Conservation (phyloP, 441 rosid species). For the Syzygium syzygioides region DNA sequence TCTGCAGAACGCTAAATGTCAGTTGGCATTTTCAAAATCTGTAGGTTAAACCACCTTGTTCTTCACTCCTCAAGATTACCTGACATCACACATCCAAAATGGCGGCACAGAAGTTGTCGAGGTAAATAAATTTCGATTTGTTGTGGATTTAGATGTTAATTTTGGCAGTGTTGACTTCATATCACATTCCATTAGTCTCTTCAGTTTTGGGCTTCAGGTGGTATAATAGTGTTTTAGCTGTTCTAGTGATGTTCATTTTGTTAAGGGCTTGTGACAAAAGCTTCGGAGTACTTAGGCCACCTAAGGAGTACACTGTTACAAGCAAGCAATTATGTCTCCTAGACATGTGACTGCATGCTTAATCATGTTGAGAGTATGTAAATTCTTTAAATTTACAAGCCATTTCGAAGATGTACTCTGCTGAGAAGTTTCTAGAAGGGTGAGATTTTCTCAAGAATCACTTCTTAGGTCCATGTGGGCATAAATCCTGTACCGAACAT, state of each 20-base stretch:
- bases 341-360: too few species aligned
- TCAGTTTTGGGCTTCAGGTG: neutral
- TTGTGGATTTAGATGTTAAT: neutral
- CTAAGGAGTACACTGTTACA: too few species aligned
- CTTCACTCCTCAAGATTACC: constrained; percentile 63
- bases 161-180: neutral
- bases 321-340: too few species aligned
- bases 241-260: too few species aligned
- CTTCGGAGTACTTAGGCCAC: too few species aligned
- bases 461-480: neutral
- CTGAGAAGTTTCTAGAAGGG: neutral
- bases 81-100: constrained; percentile 80
- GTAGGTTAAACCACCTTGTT: constrained; percentile 76
- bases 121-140: constrained; percentile 28
- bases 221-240: too few species aligned
- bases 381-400: neutral
- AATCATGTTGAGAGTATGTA: neutral
- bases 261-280: too few species aligned
- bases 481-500: neutral
- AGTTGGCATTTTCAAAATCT: neutral
- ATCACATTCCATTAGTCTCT: neutral
- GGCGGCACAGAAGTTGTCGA: constrained; percentile 95
- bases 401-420: neutral
- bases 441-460: neutral
- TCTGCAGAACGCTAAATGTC: neutral